Conservation (phyloP, 108 stramenopile species). For the Nitzschia inconspicua region DNA sequence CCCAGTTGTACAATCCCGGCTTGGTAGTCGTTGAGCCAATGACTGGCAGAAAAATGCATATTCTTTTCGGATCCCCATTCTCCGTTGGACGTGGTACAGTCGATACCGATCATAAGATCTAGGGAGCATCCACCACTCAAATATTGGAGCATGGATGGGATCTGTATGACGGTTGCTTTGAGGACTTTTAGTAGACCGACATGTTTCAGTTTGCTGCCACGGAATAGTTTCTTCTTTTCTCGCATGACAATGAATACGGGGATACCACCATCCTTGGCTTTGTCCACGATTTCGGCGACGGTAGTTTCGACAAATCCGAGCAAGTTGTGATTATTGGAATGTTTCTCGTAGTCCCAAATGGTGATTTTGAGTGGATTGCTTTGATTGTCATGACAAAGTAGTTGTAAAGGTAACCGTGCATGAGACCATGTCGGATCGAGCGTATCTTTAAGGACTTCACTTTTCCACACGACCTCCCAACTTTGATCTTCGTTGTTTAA, state of each 20-base stretch:
- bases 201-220: conserved; percentile 34
- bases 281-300: conserved; percentile 36
- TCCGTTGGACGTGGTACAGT: conserved; percentile 67
- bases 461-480: conserved; percentile 61
- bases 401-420: conserved; percentile 46
- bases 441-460: conserved; percentile 42
- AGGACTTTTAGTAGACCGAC: conserved; percentile 44
- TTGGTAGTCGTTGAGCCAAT: conserved; percentile 70
- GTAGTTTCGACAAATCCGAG: conserved; percentile 64
- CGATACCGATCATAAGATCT: conserved; percentile 74
- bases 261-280: conserved; percentile 28
- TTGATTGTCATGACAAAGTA: conserved; percentile 52
- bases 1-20: conserved; percentile 75
- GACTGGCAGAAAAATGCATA: conserved; percentile 42
- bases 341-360: conserved; percentile 52
- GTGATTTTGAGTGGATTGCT: conserved; percentile 55
- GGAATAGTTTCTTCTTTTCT: conserved; percentile 35
- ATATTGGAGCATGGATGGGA: conserved; percentile 59
- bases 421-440: conserved; percentile 48
- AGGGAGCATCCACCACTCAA: conserved; percentile 56
- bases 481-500: conserved; percentile 53
- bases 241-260: conserved; percentile 45
- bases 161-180: conserved; percentile 30
- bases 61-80: conserved; percentile 38
- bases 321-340: conserved; percentile 29